phyloP scores from a whole-genome alignment of 768 basidiomycete species.

The Termitomyces sp. region DNA sequence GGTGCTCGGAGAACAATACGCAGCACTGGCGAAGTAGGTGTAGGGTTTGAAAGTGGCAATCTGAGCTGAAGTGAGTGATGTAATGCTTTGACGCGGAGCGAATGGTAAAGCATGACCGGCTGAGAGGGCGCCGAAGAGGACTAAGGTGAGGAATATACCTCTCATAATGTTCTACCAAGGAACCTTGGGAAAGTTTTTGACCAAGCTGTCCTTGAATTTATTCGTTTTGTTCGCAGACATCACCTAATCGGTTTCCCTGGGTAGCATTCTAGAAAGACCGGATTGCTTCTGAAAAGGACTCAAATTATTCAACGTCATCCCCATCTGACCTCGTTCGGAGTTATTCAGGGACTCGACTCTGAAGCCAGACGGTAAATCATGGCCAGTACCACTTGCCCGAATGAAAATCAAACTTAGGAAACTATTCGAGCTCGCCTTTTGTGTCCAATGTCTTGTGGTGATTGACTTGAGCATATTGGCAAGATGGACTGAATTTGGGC shows the following conservation, averaged over 20 bases:
- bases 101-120: constrained; percentile 13
- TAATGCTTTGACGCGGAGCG: constrained; percentile 26
- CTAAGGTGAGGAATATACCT: not conserved
- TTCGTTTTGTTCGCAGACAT: not conserved
- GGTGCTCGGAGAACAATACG: constrained; percentile 38
- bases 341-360: too few relatives aligned
- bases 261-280: not conserved
- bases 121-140: constrained; percentile 1
- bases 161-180: not conserved
- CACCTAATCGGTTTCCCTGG: not conserved
- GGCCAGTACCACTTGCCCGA: not conserved
- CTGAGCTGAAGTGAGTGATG: constrained; percentile 30
- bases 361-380: too few relatives aligned
- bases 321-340: too few relatives aligned
- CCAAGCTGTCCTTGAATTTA: not conserved
- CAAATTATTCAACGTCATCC: not conserved
- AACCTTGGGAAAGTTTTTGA: not conserved
- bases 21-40: constrained; percentile 43
- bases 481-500: too few relatives aligned
- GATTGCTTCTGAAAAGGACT: not conserved
- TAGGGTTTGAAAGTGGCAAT: constrained; percentile 42
- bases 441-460: too few relatives aligned
- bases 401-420: not conserved
- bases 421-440: too few relatives aligned
- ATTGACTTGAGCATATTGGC: too few relatives aligned